phyloP scores from a whole-genome alignment of 148 eudicot species.

The Chenopodium berlandieri region DNA sequence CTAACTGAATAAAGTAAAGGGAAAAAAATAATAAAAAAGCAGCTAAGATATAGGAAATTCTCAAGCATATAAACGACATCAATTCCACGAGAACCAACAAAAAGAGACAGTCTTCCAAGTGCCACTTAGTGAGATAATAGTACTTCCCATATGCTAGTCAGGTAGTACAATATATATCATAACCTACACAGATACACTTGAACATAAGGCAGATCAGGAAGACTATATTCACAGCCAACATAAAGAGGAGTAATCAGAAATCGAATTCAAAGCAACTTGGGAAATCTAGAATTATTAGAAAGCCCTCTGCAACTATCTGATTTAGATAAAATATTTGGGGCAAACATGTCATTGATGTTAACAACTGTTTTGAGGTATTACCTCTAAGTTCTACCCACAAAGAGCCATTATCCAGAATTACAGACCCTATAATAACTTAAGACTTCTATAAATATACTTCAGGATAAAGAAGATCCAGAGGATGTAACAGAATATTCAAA shows the following conservation, averaged over 20 bases:
- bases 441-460: background rate
- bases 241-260: background rate
- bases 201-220: background rate
- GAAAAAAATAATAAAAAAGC: background rate
- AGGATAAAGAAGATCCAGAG: background rate
- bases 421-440: background rate
- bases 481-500: background rate
- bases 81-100: background rate
- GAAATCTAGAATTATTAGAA: background rate
- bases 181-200: background rate
- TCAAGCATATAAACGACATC: background rate
- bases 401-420: no score
- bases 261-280: background rate
- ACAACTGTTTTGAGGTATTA: no score
- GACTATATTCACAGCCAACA: background rate
- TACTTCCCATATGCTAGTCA: background rate
- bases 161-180: background rate
- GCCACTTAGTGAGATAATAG: background rate
- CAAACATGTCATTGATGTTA: background rate
- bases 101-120: background rate
- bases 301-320: background rate
- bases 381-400: no score
- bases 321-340: no score
- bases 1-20: background rate
- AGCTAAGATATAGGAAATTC: background rate